Evolutionary conservation across 495 filamentous ascomycete species (phyloP), one percentile per base, ranked within the genome.

Genomic region (Talaromyces adpressus): DNA sequence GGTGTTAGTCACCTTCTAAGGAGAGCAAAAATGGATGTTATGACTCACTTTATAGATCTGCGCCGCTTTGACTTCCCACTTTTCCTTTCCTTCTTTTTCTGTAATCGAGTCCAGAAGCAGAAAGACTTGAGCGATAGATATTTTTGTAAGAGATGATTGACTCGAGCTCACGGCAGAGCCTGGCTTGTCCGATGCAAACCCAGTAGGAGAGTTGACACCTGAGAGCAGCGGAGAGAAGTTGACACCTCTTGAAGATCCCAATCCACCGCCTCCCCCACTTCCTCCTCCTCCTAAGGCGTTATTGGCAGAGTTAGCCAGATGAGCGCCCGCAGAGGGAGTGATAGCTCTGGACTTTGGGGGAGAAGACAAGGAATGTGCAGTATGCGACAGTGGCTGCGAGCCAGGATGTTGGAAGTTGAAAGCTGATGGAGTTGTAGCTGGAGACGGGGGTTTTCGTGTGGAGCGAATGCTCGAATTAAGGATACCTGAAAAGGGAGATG

Each of bases 91-190:
- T 75, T 93, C 91, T 74, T 91, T 92, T 75, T 97, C 93, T 70
- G 91, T 96, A 71, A 97, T 90, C 27, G 91, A 91, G 79, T 92
- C 93, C 63, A 99, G 84, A 39, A 98, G 84, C 63, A 99, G 82
- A 76, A 93, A 95, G 62, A 98, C 86, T 81, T 99, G 95, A 62
- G 93, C 92, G 68, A 95, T 88, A 63, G 91, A 91, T 73, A 99
- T 93, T 72, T 92, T 96, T 49, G 90, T 78, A 27, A 84, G 73
- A 11, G 82, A 84, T 9, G 82, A 82, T 69, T 82, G 80, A 64
- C 79, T 78, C 27, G 76, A 73, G 69, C 76, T 76, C 62, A 74
- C 71, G 41, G 68, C 65, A 65, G 69, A 63, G 39, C 71, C 75
- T 36, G 79, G 70, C 68, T 82, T 81, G 62, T 85, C 84, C 56